Evolutionary conservation across 208 protist genomes (phyloP), one percentile per base, ranked within the genome.

Genomic region (Blastocrithidia nonstop): DNA sequence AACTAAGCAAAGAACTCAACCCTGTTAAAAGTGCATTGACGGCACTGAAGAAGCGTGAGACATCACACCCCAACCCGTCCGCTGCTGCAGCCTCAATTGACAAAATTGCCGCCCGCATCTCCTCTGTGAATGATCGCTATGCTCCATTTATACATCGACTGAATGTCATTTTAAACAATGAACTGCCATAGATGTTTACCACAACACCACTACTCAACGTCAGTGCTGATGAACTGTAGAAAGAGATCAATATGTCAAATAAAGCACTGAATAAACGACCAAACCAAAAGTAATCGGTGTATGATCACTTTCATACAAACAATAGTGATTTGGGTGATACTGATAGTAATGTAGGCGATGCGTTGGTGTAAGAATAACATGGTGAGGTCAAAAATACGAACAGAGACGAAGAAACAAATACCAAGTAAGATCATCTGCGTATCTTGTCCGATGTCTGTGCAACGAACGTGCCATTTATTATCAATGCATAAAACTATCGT

Each of bases 1-100:
- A 91, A 38, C 58, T 91, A 4, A 61, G 58, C 22, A 80, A 82
- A 43, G 81, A 91, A 50, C 53, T 91, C 9, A 60, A 72, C 22
- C 81, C 81, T 1, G 76, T 91, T 4, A 82, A 80, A 16, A 61
- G 66, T 17, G 81, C 81, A 1, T 46, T 91, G 13, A 36, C 61
- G 6, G 55, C 71, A 0, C 50, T 91, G 17, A 33, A 73, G 33
- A 87, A 84, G 49, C 63, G 81, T 3, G 75, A 87, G 56, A 19
- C 54, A 9, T 76, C 83, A 32, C 42, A 50, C 29, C 47, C 56
- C 6, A 69, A 59, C 37, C 61, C 72, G 9, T 69, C 74, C 9
- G 70, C 70, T 2, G 68, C 73, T 0, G 81, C 76, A 5, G 61
- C 54, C 2, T 91, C 81, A 3, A 52, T 91, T 11, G 60, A 75